phyloP scores from a whole-genome alignment of 2,329 filamentous ascomycete species.

The Knoxdaviesia capensis region DNA sequence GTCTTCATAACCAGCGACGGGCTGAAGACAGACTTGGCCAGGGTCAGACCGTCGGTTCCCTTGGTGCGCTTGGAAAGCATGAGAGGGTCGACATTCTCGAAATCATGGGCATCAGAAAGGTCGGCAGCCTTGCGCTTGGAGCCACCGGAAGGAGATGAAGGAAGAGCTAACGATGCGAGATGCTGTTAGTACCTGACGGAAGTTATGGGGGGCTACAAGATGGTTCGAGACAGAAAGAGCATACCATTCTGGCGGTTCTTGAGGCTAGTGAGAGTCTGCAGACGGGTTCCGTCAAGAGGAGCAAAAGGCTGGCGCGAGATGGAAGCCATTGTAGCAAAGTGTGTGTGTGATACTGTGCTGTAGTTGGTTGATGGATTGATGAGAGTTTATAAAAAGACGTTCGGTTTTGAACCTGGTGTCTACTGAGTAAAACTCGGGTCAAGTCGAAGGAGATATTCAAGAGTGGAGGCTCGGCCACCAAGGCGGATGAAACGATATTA shows the following conservation, averaged over 20 bases:
- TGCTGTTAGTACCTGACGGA: constrained; percentile 8
- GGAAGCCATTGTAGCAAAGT: constrained; percentile 25
- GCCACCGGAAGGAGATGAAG: constrained; percentile 13
- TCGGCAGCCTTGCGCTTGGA: constrained; percentile 38
- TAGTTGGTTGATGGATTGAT: background rate
- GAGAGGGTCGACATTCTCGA: constrained; percentile 40
- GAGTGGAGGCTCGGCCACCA: background rate
- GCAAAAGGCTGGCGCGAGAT: constrained; percentile 53
- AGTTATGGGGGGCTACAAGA: background rate
- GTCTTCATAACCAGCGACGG: constrained; percentile 14
- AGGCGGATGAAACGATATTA: background rate
- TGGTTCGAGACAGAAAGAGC: background rate
- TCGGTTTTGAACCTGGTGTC: too few relatives aligned
- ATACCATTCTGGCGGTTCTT: constrained; percentile 63
- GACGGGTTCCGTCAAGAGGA: constrained; percentile 45
- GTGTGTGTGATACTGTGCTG: background rate
- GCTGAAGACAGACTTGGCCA: constrained; percentile 27
- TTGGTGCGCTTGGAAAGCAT: constrained; percentile 40
- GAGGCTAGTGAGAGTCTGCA: constrained; percentile 51
- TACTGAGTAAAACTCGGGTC: background rate
- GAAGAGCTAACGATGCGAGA: constrained; percentile 6
- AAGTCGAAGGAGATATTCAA: background rate
- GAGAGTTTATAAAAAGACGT: too few relatives aligned
- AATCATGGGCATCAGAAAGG: constrained; percentile 26
- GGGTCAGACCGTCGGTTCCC: constrained; percentile 18